These are phyloP conservation scores for Crassisporium funariophilum DNA, from an alignment of 768 basidiomycete genomes.

Conservation along the genomic window DNA sequence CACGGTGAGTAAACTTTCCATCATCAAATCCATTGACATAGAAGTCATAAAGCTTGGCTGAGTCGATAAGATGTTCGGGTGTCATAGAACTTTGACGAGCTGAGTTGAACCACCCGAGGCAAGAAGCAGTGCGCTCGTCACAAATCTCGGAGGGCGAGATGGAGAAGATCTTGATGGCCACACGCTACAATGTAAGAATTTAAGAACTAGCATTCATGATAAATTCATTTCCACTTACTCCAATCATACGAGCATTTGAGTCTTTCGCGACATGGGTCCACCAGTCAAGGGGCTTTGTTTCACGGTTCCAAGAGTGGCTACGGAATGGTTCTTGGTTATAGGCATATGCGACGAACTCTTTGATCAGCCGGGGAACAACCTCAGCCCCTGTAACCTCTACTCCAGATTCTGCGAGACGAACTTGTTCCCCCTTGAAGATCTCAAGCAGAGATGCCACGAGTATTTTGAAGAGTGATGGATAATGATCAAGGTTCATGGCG, in stretches of 20 bases:
- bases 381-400: too few species aligned
- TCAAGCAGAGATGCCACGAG: slow-evolving; percentile 4
- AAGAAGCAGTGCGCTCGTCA: slow-evolving; percentile 28
- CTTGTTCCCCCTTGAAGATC: neutral
- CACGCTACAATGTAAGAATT: slow-evolving; percentile 1
- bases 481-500: slow-evolving; percentile 4
- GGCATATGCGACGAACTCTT: slow-evolving; percentile 22
- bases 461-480: slow-evolving; percentile 12
- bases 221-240: slow-evolving; percentile 11
- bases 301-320: slow-evolving; percentile 9
- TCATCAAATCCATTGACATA: slow-evolving; percentile 20
- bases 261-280: slow-evolving; percentile 20
- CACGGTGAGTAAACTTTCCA: slow-evolving; percentile 15
- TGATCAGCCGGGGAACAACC: slow-evolving; percentile 14
- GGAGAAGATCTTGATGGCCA: slow-evolving; percentile 26
- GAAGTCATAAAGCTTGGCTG: slow-evolving; percentile 22
- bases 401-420: neutral
- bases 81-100: slow-evolving; percentile 24
- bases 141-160: slow-evolving; percentile 31
- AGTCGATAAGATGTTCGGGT: slow-evolving; percentile 23
- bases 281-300: slow-evolving; percentile 21
- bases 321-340: slow-evolving; percentile 23
- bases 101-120: slow-evolving; percentile 28
- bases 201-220: neutral
- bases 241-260: slow-evolving; percentile 23